Base-by-base conservation (phyloP, 805 yeast genomes). In the Clavispora fructus region DNA sequence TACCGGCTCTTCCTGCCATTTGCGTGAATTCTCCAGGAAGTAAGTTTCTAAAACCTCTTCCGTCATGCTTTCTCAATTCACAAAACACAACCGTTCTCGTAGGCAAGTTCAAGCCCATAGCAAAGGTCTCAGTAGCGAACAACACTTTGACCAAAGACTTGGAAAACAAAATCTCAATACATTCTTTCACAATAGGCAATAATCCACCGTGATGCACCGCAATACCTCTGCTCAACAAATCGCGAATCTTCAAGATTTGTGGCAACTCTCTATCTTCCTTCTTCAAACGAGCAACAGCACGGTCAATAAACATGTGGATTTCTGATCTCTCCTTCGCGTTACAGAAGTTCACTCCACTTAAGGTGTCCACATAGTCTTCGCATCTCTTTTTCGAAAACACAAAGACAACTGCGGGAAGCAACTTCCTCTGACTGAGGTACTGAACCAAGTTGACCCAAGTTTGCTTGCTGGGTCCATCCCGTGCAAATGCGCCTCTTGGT, bases 1-100 rank as follows among this genome's bases (percentile, higher is more conserved):
- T 82, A 49, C 99, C 99, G 0, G 99, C 99, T 65, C 99, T 79
- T 39, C 99, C 99, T 0, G 97, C 91, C 99, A 94, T 94, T 67
- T 92, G 99, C 0, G 98, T 94, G 62, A 92, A 94, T 63, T 94
- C 99, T 45, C 99, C 99, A 0, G 99, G 97, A 9, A 85, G 75
- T 49, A 94, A 73, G 59, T 85, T 79, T 65, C 99, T 77, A 65
- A 88, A 82, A 0, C 79, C 78, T 28, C 82, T 77, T 40, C 98
- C 98, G 61, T 94, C 99, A 63, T 92, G 96, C 60, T 94, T 94
- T 54, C 92, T 72, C 42, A 85, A 69, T 40, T 85, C 88, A 51
- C 89, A 79, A 63, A 94, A 94, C 0, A 92, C 91, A 31, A 94
- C 99, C 0, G 99, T 94, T 68, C 96, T 82, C 0, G 99, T 92